phyloP scores from a whole-genome alignment of 2,329 filamentous ascomycete species.

The Ceratocystiopsis minuta region DNA sequence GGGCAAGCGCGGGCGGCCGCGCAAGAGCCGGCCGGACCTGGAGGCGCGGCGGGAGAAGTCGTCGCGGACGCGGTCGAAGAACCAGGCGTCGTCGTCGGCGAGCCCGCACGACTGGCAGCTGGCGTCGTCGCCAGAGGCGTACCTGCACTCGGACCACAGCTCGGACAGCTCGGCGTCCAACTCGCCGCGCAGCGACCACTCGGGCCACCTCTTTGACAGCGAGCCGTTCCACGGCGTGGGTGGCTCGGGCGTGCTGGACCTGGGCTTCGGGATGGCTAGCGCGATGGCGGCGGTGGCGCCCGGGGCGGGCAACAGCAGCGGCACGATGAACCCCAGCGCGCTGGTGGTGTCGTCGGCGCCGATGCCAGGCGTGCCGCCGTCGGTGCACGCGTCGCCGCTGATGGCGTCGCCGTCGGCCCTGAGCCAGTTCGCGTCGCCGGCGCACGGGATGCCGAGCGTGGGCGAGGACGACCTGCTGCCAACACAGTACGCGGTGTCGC shows the following conservation, averaged over 20 bases:
- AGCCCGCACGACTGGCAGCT: slow-evolving; percentile 5
- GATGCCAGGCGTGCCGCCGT: slow-evolving; percentile 16
- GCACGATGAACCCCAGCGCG: slow-evolving; percentile 20
- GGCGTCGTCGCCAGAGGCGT: slow-evolving; percentile 27
- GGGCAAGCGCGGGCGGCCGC: slow-evolving; percentile 44
- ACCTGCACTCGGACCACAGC: slow-evolving; percentile 33
- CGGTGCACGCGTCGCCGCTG: slow-evolving; percentile 10
- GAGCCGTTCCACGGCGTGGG: slow-evolving; percentile 19
- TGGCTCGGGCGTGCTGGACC: slow-evolving; percentile 22
- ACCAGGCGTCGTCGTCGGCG: slow-evolving; percentile 22
- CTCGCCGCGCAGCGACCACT: slow-evolving; percentile 32
- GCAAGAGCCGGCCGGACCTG: slow-evolving; percentile 41
- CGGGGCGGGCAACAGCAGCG: not conserved
- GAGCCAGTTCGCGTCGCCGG: slow-evolving; percentile 21
- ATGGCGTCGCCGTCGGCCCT: slow-evolving; percentile 27
- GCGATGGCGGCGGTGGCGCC: not conserved
- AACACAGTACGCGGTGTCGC: slow-evolving; percentile 20
- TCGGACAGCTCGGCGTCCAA: slow-evolving; percentile 37
- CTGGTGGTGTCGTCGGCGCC: slow-evolving; percentile 21
- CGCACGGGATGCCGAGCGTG: not conserved
- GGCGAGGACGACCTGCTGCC: slow-evolving; percentile 9
- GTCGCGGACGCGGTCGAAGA: slow-evolving; percentile 35
- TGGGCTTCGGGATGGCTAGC: not conserved
- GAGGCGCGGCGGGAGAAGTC: slow-evolving; percentile 39
- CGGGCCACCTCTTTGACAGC: slow-evolving; percentile 20